phyloP scores from a whole-genome alignment of 805 yeast genomes.

The Sugiyamaella americana region DNA sequence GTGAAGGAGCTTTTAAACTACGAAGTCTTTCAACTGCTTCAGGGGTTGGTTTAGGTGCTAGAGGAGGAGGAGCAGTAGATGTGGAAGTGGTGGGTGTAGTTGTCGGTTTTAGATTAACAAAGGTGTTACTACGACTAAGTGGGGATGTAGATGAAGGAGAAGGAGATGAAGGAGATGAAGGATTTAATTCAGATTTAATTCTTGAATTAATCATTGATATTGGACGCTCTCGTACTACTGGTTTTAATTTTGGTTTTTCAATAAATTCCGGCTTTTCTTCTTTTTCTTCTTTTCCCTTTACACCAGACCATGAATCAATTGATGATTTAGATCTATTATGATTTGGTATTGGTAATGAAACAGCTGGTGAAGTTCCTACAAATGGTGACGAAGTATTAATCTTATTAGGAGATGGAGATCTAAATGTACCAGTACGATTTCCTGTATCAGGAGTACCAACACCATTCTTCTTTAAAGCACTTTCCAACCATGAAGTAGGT shows the following conservation, averaged over 20 bases:
- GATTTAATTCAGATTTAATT: not conserved
- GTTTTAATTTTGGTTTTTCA: not conserved
- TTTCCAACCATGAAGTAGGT: slow-evolving; percentile 28
- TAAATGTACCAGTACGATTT: not conserved
- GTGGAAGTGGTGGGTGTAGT: too few species aligned
- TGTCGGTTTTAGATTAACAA: not conserved
- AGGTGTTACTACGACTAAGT: not conserved
- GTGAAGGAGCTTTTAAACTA: slow-evolving; percentile 8
- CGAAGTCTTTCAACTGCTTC: slow-evolving; percentile 13
- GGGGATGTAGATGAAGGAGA: not conserved
- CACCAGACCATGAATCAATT: not conserved
- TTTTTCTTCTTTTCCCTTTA: too few species aligned
- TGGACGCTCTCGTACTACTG: not conserved
- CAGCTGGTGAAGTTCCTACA: not conserved
- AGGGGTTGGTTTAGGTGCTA: slow-evolving; percentile 5
- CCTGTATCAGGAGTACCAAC: not conserved
- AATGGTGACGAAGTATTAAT: not conserved
- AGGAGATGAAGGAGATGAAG: not conserved
- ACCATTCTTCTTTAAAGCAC: slow-evolving; percentile 22
- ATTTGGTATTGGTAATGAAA: not conserved
- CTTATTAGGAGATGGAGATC: not conserved
- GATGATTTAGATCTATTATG: not conserved
- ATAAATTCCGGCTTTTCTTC: too few species aligned
- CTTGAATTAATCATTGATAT: not conserved
- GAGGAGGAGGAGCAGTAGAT: slow-evolving; percentile 7